Evolutionary conservation across 768 basidiomycete species (phyloP).

Genomic region (Boletus barrowsii): DNA sequence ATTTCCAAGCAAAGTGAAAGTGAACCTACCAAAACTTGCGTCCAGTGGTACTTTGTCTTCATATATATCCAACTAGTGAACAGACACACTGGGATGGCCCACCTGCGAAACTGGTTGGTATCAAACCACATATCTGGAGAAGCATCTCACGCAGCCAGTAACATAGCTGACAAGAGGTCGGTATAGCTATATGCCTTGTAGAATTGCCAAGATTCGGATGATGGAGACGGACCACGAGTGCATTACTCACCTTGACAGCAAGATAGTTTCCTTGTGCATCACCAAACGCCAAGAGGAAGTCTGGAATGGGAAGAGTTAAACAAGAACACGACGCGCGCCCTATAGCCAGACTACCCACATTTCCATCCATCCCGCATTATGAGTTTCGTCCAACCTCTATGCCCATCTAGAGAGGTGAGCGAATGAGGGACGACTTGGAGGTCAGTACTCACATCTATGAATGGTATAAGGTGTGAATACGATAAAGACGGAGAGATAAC

Average conservation of each 20-base stretch:
- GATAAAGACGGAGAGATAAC: conserved; percentile 69
- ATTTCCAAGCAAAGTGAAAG: neutral
- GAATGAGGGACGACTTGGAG: neutral
- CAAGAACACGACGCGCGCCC: neutral
- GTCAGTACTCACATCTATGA: conserved; percentile 61
- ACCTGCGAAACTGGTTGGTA: conserved; percentile 40
- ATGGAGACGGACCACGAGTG: neutral
- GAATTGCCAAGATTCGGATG: neutral
- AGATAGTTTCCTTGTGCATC: conserved; percentile 87
- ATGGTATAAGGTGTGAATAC: conserved; percentile 90
- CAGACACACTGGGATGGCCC: conserved; percentile 86
- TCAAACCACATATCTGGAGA: neutral
- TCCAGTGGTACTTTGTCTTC: conserved; percentile 76
- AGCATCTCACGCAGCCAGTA: conserved; percentile 71
- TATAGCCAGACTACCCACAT: conserved; percentile 46
- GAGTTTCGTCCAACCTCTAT: conserved; percentile 75
- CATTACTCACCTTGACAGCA: conserved; percentile 60
- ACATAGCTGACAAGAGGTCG: conserved; percentile 83
- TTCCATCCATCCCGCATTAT: conserved; percentile 82
- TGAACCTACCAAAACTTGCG: conserved; percentile 62
- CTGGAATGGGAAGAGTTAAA: conserved; percentile 34
- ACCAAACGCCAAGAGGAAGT: conserved; percentile 72
- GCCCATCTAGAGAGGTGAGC: conserved; percentile 53
- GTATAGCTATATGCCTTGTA: conserved; percentile 76
- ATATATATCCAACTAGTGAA: conserved; percentile 79